Evolutionary conservation across 306 rosid genomes (phyloP), one percentile per base, ranked within the genome.

Genomic region (Quercus parvula): DNA sequence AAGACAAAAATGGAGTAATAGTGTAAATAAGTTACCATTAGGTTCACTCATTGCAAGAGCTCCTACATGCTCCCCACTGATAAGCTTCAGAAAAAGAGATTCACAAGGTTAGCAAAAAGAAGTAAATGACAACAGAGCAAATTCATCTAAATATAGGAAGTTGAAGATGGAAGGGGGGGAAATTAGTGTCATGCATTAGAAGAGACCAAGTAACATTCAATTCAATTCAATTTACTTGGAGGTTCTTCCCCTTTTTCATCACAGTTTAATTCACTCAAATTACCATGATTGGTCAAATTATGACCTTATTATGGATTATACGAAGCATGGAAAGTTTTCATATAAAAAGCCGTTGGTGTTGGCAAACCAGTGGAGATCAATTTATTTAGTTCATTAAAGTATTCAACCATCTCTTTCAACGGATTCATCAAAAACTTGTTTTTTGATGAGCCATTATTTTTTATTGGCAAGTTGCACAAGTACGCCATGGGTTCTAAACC

Each of bases 11-110:
- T 11, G 35, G 55, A 25, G 8, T 61, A 83, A 12, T 55, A 18
- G 28, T 82, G 75, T 57, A 46, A 49, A 56, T 57, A 74, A 83
- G 81, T 82, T 91, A 94, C 98, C 90, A 82, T 92, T 94, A 74
- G 97, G 99, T 79, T 94, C 99, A 79, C 97, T 92, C 97, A 94
- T 94, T 74, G 99, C 97, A 84, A 94, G 90, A 64, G 99, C 99
- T 80, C 99, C 99, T 73, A 94, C 94, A 71, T 94, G 97, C 81
- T 94, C 97, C 77, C 99, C 99, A 22, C 90, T 91, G 78, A 94
- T 92, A 81, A 94, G 99, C 99, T 94, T 82, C 83, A 81, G 18
- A 76, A 78, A 3, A 71, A 64, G 80, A 75, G 76, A 79, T 17
- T 19, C 46, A 75, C 55, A 75, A 81, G 72, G 74, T 81, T 73